phyloP scores from a whole-genome alignment of 495 filamentous ascomycete genomes.

The Alectoria sarmentosa region DNA sequence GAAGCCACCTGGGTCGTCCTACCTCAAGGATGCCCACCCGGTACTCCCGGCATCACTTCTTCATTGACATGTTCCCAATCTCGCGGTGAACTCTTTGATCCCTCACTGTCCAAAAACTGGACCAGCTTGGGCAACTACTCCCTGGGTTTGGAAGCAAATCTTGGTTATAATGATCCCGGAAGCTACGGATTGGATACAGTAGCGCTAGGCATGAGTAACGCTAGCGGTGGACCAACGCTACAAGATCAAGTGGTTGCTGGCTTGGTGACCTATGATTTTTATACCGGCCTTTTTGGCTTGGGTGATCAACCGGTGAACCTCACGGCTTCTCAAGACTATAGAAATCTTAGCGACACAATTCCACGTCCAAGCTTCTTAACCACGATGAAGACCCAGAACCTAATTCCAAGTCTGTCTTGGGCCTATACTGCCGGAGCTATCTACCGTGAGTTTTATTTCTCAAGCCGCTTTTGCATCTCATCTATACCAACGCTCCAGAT shows the following conservation, averaged over 20 bases:
- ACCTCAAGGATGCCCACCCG: slow-evolving; percentile 7
- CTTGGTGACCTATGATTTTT: slow-evolving; percentile 41
- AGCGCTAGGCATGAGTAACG: slow-evolving; percentile 34
- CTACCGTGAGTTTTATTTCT: slow-evolving; percentile 31
- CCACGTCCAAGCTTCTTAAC: slow-evolving; percentile 33
- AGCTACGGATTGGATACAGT: slow-evolving; percentile 41
- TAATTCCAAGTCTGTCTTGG: slow-evolving; percentile 45
- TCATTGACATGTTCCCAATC: slow-evolving; percentile 34
- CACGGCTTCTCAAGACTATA: not conserved
- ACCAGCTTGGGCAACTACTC: not conserved
- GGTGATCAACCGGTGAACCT: slow-evolving; percentile 36
- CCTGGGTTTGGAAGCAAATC: slow-evolving; percentile 7
- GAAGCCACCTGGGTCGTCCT: slow-evolving; percentile 6
- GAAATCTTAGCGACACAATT: not conserved
- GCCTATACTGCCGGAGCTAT: slow-evolving; percentile 48
- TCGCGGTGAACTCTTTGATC: slow-evolving; percentile 42
- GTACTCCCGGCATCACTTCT: slow-evolving; percentile 9
- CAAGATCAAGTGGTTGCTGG: slow-evolving; percentile 41
- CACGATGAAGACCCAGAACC: slow-evolving; percentile 37
- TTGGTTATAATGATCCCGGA: slow-evolving; percentile 4
- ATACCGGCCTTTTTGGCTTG: slow-evolving; percentile 54
- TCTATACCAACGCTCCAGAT: not conserved
- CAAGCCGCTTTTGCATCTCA: not conserved
- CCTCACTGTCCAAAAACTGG: slow-evolving; percentile 40
- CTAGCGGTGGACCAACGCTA: slow-evolving; percentile 32